Conservation (phyloP, 257 asterid genomes). For the Leptodermis oblonga region DNA sequence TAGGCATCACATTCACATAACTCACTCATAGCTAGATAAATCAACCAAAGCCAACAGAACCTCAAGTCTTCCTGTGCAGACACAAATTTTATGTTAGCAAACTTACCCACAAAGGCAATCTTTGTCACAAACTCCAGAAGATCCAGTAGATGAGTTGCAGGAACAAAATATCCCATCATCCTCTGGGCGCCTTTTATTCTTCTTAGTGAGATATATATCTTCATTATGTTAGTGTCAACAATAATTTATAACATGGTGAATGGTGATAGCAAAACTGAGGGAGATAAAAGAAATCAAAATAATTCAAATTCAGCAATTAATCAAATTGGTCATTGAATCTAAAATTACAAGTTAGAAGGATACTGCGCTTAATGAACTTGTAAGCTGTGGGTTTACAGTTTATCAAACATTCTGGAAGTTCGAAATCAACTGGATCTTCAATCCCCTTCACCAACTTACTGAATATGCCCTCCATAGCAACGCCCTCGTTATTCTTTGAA, state of each 20-base stretch:
- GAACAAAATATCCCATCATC: constrained; percentile 92
- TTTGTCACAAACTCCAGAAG: constrained; percentile 71
- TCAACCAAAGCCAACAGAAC: not conserved
- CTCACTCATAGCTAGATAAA: not conserved
- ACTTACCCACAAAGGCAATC: constrained; percentile 92
- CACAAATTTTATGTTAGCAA: constrained; percentile 14
- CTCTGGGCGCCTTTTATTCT: constrained; percentile 64
- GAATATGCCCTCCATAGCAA: constrained; percentile 52
- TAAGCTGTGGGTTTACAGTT: constrained; percentile 61
- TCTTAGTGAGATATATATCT: constrained; percentile 85
- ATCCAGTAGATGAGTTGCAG: constrained; percentile 64
- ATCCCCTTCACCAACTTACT: constrained; percentile 53
- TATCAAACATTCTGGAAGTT: constrained; percentile 73
- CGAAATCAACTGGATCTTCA: constrained; percentile 77
- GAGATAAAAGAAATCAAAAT: not conserved
- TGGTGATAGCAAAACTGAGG: not conserved
- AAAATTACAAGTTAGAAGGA: constrained; percentile 34
- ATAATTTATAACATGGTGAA: not conserved
- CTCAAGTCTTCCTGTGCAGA: not conserved
- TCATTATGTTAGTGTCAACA: constrained; percentile 32
- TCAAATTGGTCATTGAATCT: not conserved
- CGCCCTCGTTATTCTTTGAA: constrained; percentile 58
- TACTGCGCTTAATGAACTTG: constrained; percentile 83
- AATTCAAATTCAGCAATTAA: not conserved
- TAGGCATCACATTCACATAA: not conserved